These are phyloP conservation scores for Inga oerstediana DNA, from an alignment of 306 rosid species.

Conservation along the genomic window DNA sequence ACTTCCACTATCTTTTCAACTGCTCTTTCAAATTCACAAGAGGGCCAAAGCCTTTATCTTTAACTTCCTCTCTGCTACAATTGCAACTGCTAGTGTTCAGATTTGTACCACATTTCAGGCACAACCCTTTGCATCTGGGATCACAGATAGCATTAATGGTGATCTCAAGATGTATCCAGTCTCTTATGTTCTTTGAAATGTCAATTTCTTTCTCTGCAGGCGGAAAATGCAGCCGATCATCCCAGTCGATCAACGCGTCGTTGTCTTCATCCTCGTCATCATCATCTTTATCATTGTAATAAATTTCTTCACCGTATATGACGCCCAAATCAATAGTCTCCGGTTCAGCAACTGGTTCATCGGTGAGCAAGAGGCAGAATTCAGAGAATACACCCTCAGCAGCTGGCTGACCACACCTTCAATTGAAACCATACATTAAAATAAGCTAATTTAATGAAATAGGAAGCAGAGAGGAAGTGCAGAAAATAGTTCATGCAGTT, in stretches of 20 bases:
- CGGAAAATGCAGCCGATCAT: constrained; percentile 79
- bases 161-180: constrained; percentile 83
- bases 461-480: background rate
- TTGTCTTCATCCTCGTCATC: constrained; percentile 52
- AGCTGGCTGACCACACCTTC: constrained; percentile 78
- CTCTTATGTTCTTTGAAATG: constrained; percentile 90
- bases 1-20: constrained; percentile 46
- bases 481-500: constrained; percentile 4
- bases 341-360: constrained; percentile 72
- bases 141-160: constrained; percentile 67
- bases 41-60: constrained; percentile 59
- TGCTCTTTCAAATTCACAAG: constrained; percentile 67
- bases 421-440: constrained; percentile 33
- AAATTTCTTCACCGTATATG: constrained; percentile 54
- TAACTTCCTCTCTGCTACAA: constrained; percentile 53
- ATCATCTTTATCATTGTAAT: constrained; percentile 31
- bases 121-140: constrained; percentile 75
- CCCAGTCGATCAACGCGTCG: constrained; percentile 56
- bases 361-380: constrained; percentile 70
- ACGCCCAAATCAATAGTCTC: constrained; percentile 65
- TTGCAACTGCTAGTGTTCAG: constrained; percentile 66
- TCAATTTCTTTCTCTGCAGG: constrained; percentile 67
- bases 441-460: constrained; percentile 25
- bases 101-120: constrained; percentile 78
- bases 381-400: constrained; percentile 75